phyloP scores from a whole-genome alignment of 768 basidiomycete genomes.

The Tubosaeta sp. region DNA sequence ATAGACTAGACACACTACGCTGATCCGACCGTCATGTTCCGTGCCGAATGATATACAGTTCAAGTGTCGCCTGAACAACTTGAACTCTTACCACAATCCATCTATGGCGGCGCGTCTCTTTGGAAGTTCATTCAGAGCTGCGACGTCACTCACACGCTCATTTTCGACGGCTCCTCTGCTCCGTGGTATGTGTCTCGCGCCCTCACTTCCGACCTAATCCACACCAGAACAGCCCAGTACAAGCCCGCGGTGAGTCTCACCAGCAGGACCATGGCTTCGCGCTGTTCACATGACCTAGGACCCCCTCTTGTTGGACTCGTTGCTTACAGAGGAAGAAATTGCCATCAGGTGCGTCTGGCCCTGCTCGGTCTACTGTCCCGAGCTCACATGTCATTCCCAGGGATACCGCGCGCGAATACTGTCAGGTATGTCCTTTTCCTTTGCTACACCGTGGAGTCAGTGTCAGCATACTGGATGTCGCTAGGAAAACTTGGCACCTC shows the following conservation, averaged over 20 bases:
- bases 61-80: no score
- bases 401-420: conserved; percentile 75
- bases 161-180: conserved; percentile 17
- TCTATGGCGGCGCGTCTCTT: conserved; percentile 1
- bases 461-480: not conserved
- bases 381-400: conserved; percentile 35
- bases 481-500: conserved; percentile 80
- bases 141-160: conserved; percentile 11
- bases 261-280: not conserved
- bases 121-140: conserved; percentile 5
- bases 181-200: conserved; percentile 15
- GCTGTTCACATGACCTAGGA: conserved; percentile 51
- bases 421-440: conserved; percentile 50
- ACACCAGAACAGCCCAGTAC: conserved; percentile 18
- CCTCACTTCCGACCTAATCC: not conserved
- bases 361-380: not conserved
- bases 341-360: conserved; percentile 69
- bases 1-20: no score
- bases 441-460: not conserved
- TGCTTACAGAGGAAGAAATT: conserved; percentile 86
- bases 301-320: conserved; percentile 71
- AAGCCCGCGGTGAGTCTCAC: conserved; percentile 15
- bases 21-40: no score
- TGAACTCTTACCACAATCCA: not conserved
- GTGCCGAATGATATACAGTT: conserved; percentile 9